Evolutionary conservation across 768 basidiomycete genomes (phyloP), one percentile per base, ranked within the genome.

Genomic region (Hydnomerulius pinastri): DNA sequence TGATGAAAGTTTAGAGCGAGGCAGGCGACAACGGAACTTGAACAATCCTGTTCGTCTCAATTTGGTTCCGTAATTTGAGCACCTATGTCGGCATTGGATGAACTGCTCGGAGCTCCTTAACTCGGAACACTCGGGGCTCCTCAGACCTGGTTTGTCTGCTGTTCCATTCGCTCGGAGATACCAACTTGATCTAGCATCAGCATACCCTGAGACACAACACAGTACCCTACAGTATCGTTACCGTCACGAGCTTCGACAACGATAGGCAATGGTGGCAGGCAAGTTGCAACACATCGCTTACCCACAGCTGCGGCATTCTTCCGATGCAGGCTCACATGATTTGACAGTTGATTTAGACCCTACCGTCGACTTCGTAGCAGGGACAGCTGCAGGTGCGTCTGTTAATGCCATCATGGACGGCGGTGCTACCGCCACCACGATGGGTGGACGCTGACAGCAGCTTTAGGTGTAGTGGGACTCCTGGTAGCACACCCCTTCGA

Each of bases 401-500:
- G 6, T 17, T 24, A 18, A 4, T 7, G 1, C 27, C 23, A 21
- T 23, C 17, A 28, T 15, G 15, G 10, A 1, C n/a, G 4, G 20
- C 27, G 9, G 27, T 33, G 11, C 51, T 23, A 56, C 42, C 23
- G 37, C 29, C 13, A 35, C 24, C 23, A 25, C 24, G 18, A n/a
- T 17, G 25, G 39, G 23, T 7, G 39, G 15, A 25, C 8, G 13
- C 17, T 53, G 12, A 36, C 28, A 15, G 4, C 25, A 17, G 41
- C 12, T 9, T 21, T 39, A 65, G 89, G 88, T 8, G 80, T 84
- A 40, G 78, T 82, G 0, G 78, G 84, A 23, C 73, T 92, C 4
- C 65, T 85, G 4, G 81, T 86, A 3, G 88, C 88, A 13, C 87
- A 87, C 59, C 90, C 90, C 0, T 85, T 91, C 44, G 90, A 92